Conservation (phyloP, 1,284 basidiomycete species). For the Cryptococcus jaspeensis region DNA sequence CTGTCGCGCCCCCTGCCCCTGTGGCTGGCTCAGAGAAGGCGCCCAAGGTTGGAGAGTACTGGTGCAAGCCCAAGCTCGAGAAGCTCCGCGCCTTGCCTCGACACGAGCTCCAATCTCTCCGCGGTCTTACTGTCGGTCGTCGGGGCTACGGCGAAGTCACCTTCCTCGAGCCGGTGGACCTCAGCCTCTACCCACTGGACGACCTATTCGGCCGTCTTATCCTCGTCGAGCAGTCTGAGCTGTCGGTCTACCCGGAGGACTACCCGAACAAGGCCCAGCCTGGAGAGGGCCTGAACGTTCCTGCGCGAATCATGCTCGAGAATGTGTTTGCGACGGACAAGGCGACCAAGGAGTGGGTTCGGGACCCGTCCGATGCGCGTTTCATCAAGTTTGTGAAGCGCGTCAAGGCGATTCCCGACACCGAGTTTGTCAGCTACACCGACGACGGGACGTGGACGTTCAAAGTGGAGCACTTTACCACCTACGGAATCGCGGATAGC, state of each 20-base stretch:
- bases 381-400: slow-evolving; percentile 77
- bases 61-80: slow-evolving; percentile 72
- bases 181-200: slow-evolving; percentile 77
- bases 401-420: slow-evolving; percentile 80
- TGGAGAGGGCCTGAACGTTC: slow-evolving; percentile 86
- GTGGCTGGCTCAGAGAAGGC: slow-evolving; percentile 43
- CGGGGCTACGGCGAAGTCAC: slow-evolving; percentile 86
- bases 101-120: slow-evolving; percentile 66
- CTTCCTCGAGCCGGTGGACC: slow-evolving; percentile 88
- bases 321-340: slow-evolving; percentile 89
- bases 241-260: slow-evolving; percentile 88
- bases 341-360: slow-evolving; percentile 85
- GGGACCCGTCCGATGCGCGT: slow-evolving; percentile 71
- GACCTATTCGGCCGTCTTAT: slow-evolving; percentile 84
- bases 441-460: slow-evolving; percentile 89
- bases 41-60: slow-evolving; percentile 83
- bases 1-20: slow-evolving; percentile 24
- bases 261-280: slow-evolving; percentile 74
- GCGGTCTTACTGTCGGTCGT: slow-evolving; percentile 80
- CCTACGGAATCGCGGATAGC: slow-evolving; percentile 50
- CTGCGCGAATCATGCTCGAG: slow-evolving; percentile 74
- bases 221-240: slow-evolving; percentile 86
- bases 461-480: slow-evolving; percentile 81
- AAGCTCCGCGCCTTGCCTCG: slow-evolving; percentile 64
- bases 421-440: slow-evolving; percentile 77